A percentile compares a stretch with the other conserved stretches of the same genome.
These are phyloP conservation scores for Metarhizium humberi DNA, from an alignment of 2,329 filamentous ascomycete species.

Conservation along the genomic window DNA sequence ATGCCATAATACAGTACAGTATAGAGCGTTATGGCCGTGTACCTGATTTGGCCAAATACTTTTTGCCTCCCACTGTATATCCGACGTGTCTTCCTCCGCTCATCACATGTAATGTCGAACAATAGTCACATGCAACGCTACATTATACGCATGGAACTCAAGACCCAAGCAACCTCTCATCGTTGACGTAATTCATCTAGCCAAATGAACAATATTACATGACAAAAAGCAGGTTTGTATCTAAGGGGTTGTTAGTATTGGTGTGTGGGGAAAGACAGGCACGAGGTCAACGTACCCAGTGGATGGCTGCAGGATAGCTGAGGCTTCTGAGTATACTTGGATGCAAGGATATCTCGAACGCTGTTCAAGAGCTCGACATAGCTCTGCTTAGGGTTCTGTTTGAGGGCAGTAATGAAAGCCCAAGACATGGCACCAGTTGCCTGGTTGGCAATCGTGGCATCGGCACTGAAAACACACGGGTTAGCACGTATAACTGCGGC, in stretches of 20 bases:
- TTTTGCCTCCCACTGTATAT: too few species aligned
- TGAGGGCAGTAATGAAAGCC: conserved; percentile 86
- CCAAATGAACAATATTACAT: background rate
- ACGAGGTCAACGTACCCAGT: conserved; percentile 55
- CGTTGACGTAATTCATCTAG: background rate
- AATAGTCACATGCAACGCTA: background rate
- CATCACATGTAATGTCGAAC: background rate
- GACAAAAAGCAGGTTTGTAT: background rate
- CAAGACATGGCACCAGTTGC: conserved; percentile 98
- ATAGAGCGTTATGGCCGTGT: too few species aligned
- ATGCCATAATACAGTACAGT: too few species aligned
- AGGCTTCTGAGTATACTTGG: conserved; percentile 88
- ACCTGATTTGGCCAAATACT: too few species aligned
- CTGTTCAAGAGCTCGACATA: conserved; percentile 94
- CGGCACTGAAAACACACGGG: conserved; percentile 49
- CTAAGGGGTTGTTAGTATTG: conserved; percentile 8
- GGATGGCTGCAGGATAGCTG: conserved; percentile 96
- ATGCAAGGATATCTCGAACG: conserved; percentile 79
- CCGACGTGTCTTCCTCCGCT: background rate
- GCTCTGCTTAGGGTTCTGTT: conserved; percentile 89
- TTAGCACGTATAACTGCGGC: conserved; percentile 4
- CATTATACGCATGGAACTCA: background rate
- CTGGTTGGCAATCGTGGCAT: conserved; percentile 78
- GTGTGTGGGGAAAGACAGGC: background rate
- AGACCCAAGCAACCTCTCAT: background rate